A percentile compares a stretch with the other conserved stretches of the same genome.
Conservation (phyloP, 129 eudicot species). For the Tanacetum coccineum region DNA sequence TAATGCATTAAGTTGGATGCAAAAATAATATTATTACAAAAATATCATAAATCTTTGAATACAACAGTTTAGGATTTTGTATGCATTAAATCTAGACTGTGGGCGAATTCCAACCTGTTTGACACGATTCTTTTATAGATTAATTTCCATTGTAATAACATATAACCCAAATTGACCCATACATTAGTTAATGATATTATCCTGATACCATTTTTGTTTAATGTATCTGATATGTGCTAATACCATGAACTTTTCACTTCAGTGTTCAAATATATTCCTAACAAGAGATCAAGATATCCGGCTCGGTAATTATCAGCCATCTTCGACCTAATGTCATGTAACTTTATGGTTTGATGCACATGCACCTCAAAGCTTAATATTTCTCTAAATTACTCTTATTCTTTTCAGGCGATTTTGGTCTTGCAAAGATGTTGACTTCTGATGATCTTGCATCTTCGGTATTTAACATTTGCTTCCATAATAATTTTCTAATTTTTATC, state of each 20-base stretch:
- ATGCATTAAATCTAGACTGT: no score
- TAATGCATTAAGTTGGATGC: no score
- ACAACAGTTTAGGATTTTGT: no score
- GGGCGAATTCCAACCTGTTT: no score
- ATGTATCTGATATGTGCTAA: slow-evolving; percentile 11
- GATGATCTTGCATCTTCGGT: slow-evolving; percentile 98
- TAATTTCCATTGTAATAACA: no score
- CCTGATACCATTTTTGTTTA: neutral
- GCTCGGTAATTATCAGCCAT: slow-evolving; percentile 46
- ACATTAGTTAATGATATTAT: no score
- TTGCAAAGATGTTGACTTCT: slow-evolving; percentile 83
- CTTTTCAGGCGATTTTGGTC: slow-evolving; percentile 93
- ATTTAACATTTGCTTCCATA: slow-evolving; percentile 18
- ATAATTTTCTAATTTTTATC: neutral
- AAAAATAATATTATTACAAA: no score
- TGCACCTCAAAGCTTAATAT: neutral
- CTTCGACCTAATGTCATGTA: slow-evolving; percentile 5
- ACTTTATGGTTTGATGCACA: neutral
- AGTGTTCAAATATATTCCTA: slow-evolving; percentile 95
- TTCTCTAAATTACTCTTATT: slow-evolving; percentile 4
- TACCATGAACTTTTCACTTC: slow-evolving; percentile 25
- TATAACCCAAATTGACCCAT: no score
- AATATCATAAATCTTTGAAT: no score
- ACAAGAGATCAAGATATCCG: slow-evolving; percentile 91
- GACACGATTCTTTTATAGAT: no score